These are phyloP conservation scores for Collybia sp. DNA, from an alignment of 768 basidiomycete species.

Conservation along the genomic window DNA sequence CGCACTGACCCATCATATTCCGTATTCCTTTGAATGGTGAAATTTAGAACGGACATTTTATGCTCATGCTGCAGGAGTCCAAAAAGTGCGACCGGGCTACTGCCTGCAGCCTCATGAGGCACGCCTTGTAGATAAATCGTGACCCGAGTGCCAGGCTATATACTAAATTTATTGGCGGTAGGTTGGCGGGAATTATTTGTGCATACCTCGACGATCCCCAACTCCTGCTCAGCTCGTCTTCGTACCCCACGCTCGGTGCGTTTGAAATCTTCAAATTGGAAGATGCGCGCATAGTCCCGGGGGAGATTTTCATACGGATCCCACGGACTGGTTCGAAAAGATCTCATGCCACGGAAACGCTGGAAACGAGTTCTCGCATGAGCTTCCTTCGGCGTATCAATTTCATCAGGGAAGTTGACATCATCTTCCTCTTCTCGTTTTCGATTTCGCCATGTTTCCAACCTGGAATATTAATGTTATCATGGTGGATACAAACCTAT, in stretches of 20 bases:
- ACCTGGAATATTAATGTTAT: constrained; percentile 32
- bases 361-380: constrained; percentile 83
- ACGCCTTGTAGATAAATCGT: constrained; percentile 73
- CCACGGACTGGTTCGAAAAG: constrained; percentile 95
- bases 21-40: constrained; percentile 91
- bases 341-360: constrained; percentile 85
- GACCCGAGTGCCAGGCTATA: constrained; percentile 78
- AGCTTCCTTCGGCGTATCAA: constrained; percentile 87
- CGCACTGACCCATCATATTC: constrained; percentile 86
- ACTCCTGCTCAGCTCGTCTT: constrained; percentile 61
- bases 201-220: constrained; percentile 58
- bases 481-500: background rate
- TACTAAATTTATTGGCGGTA: background rate
- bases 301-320: constrained; percentile 96
- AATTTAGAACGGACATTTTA: constrained; percentile 90
- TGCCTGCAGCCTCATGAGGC: constrained; percentile 51
- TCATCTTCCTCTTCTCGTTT: constrained; percentile 79
- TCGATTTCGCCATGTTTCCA: constrained; percentile 65
- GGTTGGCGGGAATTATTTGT: background rate
- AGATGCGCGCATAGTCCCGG: constrained; percentile 89
- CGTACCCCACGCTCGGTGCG: constrained; percentile 73
- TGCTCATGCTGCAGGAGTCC: constrained; percentile 93
- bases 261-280: constrained; percentile 95
- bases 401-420: constrained; percentile 89
- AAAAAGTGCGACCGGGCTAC: constrained; percentile 61